phyloP scores from a whole-genome alignment of 306 rosid genomes.

The Prunus davidiana region DNA sequence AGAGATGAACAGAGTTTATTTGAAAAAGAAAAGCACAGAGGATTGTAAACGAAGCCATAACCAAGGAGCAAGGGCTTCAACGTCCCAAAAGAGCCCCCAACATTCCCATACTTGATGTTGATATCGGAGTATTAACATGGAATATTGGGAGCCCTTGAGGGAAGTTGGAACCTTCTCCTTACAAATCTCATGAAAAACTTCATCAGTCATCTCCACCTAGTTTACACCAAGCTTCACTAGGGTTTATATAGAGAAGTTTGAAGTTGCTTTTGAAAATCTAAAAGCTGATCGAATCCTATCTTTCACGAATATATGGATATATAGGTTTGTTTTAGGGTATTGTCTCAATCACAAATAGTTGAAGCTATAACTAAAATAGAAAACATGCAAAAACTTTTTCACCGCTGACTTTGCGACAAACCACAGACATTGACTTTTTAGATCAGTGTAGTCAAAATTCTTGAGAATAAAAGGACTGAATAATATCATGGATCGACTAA shows the following conservation, averaged over 20 bases:
- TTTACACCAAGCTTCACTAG: neutral
- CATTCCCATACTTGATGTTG: neutral
- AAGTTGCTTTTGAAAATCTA: neutral
- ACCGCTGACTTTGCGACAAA: neutral
- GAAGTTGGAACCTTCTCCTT: slow-evolving; percentile 15
- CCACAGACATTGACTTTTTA: neutral
- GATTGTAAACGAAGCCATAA: neutral
- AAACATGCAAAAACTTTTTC: neutral
- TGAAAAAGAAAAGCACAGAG: neutral
- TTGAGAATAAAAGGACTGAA: neutral
- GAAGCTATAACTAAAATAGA: neutral
- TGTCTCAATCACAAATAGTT: neutral
- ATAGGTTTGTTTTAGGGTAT: neutral
- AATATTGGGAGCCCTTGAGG: slow-evolving; percentile 27
- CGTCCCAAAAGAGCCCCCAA: neutral
- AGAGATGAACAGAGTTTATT: neutral
- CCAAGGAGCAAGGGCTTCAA: slow-evolving; percentile 7
- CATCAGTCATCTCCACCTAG: neutral
- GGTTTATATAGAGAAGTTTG: neutral
- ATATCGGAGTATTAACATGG: neutral
- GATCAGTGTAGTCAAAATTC: neutral
- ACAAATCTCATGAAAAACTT: neutral
- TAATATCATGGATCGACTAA: neutral
- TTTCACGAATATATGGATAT: neutral
- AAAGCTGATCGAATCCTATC: slow-evolving; percentile 2